Evolutionary conservation across 2,329 filamentous ascomycete species (phyloP), one percentile per base, ranked within the genome.

Genomic region (Fusarium neocosmosporiellum): DNA sequence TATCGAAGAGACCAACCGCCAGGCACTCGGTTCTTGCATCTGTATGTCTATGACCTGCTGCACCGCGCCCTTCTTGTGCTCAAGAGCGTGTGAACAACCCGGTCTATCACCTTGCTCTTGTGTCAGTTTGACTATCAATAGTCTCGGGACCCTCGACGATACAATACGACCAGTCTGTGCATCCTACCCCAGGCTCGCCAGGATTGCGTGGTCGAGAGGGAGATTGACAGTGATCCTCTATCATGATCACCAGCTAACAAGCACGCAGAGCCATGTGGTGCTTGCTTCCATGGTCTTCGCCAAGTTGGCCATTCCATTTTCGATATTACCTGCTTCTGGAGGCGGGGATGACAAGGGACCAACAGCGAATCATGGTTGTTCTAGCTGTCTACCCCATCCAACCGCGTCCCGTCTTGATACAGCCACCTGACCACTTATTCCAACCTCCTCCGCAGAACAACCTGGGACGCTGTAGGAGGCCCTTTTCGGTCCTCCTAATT

Each of bases 361-460:
- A 34, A 29, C 48, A 65, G 43, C 76, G 70, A 78, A 78, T 78
- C 71, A 76, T 31, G n/a, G 33, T 43, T 34, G 13, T 43, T 60
- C 22, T 70, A 46, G 57, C 58, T 69, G 65, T 66, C 63, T 71
- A 74, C 73, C 66, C 70, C 74, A 71, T 73, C 59, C 74, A 73
- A 66, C 61, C 65, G 54, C 58, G 55, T 76, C 59, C 65, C 59
- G 53, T 63, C 66, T 66, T 73, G 54, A 65, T 68, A 71, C 74
- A 75, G 74, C 74, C 75, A 75, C 73, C 75, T 78, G 76, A 78
- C 76, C 67, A 75, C 58, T 43, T 67, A 62, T 66, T 70, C 74
- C 71, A 78, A 78, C 71, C 75, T 69, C 64, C 67, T 72, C 65
- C 33, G 58, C 62, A 63, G 37, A 48, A 59, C 63, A 64, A 74